These are phyloP conservation scores for Fusarium devonianum DNA, from an alignment of 2,329 filamentous ascomycete species.

Conservation along the genomic window DNA sequence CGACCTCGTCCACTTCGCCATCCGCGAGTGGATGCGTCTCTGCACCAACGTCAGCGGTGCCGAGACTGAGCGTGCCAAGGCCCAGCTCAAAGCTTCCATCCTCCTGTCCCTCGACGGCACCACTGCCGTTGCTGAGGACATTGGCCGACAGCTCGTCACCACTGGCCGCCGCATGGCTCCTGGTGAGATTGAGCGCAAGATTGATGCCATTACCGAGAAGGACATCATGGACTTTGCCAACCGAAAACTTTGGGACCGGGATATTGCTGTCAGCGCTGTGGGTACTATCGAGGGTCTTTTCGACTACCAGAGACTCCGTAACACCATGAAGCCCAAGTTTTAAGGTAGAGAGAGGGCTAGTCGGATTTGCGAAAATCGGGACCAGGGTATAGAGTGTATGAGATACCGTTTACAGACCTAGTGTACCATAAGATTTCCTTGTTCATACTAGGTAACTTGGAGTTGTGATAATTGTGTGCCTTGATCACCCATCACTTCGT, in stretches of 20 bases:
- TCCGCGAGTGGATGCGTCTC: conserved; percentile 97
- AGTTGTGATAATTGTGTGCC: conserved; percentile 43
- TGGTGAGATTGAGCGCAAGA: conserved; percentile 91
- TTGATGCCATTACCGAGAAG: conserved; percentile 90
- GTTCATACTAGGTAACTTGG: conserved; percentile 47
- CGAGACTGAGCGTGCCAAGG: conserved; percentile 98
- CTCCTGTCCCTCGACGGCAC: conserved; percentile 97
- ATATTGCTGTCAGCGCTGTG: conserved; percentile 91
- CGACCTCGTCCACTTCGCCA: conserved; percentile 96
- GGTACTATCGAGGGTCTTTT: conserved; percentile 88
- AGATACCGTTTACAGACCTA: conserved; percentile 61
- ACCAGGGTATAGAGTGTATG: conserved; percentile 63
- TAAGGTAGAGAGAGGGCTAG: conserved; percentile 48
- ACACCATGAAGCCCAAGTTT: conserved; percentile 86
- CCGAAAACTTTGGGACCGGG: conserved; percentile 96
- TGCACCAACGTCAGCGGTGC: conserved; percentile 86
- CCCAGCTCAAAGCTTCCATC: conserved; percentile 97
- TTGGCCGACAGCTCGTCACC: conserved; percentile 97
- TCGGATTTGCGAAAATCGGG: conserved; percentile 47
- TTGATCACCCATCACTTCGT: conserved; percentile 14
- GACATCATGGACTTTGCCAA: conserved; percentile 97
- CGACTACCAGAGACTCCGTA: conserved; percentile 80
- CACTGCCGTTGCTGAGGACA: conserved; percentile 96
- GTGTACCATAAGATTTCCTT: conserved; percentile 62
- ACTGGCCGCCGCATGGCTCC: conserved; percentile 91